Percentiles rank a stretch among this genome's conserved stretches.
These are phyloP conservation scores for Metschnikowia santaceciliae DNA, from an alignment of 805 yeast genomes.

Conservation along the genomic window DNA sequence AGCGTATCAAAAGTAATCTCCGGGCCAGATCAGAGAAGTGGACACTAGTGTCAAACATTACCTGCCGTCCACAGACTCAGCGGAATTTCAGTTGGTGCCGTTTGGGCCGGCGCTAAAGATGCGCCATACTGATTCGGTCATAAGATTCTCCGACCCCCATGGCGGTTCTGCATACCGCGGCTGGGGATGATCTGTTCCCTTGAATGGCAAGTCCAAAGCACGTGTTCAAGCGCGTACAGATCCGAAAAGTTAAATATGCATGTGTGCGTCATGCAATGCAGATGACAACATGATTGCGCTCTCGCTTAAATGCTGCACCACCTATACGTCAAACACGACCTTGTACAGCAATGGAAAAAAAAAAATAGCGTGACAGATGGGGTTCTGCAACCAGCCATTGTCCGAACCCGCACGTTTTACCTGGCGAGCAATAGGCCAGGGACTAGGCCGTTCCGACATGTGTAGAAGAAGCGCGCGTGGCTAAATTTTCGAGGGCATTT, in stretches of 20 bases:
- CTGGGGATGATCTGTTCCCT: not conserved
- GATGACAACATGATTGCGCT: not conserved
- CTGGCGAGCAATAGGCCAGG: not conserved
- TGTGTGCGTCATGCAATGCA: not conserved
- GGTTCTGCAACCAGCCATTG: too few relatives aligned
- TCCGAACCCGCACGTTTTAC: not conserved
- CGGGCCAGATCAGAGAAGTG: too few relatives aligned
- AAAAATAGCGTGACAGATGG: not conserved
- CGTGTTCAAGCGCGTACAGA: not conserved
- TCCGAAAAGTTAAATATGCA: not conserved
- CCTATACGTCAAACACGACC: not conserved
- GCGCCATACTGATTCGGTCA: not conserved
- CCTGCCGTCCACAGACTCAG: too few relatives aligned
- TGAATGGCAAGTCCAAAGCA: not conserved
- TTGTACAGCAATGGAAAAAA: not conserved
- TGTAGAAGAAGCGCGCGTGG: not conserved
- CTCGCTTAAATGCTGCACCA: not conserved
- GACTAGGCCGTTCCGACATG: not conserved
- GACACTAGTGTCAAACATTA: too few relatives aligned
- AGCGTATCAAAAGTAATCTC: too few relatives aligned
- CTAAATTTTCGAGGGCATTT: not conserved
- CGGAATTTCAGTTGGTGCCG: not conserved
- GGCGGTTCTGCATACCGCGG: not conserved
- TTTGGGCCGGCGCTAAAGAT: not conserved
- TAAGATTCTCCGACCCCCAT: not conserved